Evolutionary conservation across 441 rosid genomes (phyloP).

Genomic region (Croton setiger): DNA sequence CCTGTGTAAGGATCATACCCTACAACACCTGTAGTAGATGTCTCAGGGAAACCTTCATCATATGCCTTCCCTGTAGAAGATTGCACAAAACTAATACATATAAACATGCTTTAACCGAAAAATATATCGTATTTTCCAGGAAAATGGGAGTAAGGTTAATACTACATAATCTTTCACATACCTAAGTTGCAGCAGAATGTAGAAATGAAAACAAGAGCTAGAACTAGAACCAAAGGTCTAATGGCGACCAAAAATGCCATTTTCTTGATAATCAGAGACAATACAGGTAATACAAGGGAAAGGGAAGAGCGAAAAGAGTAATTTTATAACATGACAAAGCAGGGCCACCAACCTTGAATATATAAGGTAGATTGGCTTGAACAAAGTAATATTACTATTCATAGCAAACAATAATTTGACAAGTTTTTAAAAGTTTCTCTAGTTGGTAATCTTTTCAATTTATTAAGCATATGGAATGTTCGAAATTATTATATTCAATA

Average conservation of each 20-base stretch:
- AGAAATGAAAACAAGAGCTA: slow-evolving; percentile 25
- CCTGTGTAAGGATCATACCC: slow-evolving; percentile 15
- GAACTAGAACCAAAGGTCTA: slow-evolving; percentile 28
- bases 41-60: slow-evolving; percentile 30
- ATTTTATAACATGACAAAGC: slow-evolving; percentile 22
- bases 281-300: slow-evolving; percentile 18
- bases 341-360: slow-evolving; percentile 13
- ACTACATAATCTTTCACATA: slow-evolving; percentile 8
- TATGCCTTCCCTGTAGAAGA: slow-evolving; percentile 35
- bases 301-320: slow-evolving; percentile 11
- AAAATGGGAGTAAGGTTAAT: not conserved
- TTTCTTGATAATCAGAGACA: slow-evolving; percentile 19
- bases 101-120: not conserved
- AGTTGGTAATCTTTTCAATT: not conserved
- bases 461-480: slow-evolving; percentile 9
- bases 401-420: not conserved
- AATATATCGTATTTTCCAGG: not conserved
- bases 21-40: slow-evolving; percentile 23
- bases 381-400: not conserved
- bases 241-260: slow-evolving; percentile 40
- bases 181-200: slow-evolving; percentile 35
- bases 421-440: not conserved
- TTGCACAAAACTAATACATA: not conserved
- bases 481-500: not conserved
- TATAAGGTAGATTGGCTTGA: not conserved